A percentile compares a stretch with the other conserved stretches of the same genome.
These are phyloP conservation scores for Linum tenue DNA, from an alignment of 345 rosid species.

Conservation along the genomic window DNA sequence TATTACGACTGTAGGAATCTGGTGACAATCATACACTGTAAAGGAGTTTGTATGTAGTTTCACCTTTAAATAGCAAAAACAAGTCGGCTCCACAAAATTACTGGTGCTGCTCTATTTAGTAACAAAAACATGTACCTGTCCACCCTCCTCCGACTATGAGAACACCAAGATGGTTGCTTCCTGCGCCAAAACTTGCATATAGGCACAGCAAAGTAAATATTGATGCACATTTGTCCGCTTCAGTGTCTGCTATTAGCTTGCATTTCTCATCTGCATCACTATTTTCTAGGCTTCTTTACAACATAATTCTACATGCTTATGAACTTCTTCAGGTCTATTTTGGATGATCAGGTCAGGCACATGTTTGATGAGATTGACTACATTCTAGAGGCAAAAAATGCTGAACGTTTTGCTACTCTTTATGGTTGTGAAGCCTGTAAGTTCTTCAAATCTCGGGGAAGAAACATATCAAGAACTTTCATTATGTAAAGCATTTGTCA, in stretches of 20 bases:
- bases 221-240: background rate
- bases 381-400: conserved; percentile 77
- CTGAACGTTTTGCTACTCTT: conserved; percentile 82
- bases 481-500: background rate
- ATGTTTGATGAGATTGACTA: conserved; percentile 98
- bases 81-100: no score
- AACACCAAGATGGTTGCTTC: no score
- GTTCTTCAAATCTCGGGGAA: conserved; percentile 17
- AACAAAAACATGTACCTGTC: no score
- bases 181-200: no score
- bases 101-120: no score
- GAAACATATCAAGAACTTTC: background rate
- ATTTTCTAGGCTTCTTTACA: background rate
- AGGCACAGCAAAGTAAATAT: no score
- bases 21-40: no score
- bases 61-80: no score
- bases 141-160: no score
- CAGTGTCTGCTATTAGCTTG: background rate
- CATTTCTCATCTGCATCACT: background rate
- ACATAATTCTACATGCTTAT: conserved; percentile 27
- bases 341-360: conserved; percentile 85
- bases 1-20: no score
- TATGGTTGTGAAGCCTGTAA: conserved; percentile 48
- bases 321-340: conserved; percentile 40
- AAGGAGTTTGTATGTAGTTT: no score